Evolutionary conservation across 2,329 filamentous ascomycete genomes (phyloP), one percentile per base, ranked within the genome.

Genomic region (Nigrospora oryzae): DNA sequence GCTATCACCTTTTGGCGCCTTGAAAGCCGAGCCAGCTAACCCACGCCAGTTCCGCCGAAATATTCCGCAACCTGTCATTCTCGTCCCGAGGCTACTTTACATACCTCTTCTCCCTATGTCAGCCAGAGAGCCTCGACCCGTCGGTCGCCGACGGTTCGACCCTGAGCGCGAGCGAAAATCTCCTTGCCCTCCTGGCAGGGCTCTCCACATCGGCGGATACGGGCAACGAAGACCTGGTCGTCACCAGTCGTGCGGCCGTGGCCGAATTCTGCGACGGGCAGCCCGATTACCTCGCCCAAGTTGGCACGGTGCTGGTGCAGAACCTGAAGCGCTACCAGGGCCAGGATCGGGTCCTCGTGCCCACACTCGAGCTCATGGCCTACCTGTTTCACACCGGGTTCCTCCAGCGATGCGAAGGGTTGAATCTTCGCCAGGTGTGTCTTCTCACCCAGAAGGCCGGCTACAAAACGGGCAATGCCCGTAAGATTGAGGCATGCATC

Each of bases 391-490:
- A 90, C 66, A 74, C 69, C 38, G 73, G 65, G 11, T 60, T 73
- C 42, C 69, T 75, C 52, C 68, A 65, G 61, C 61, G 54, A 23
- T 68, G 62, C 52, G 52, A 55, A 11, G 53, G 53, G 6, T 51
- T 70, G 14, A 66, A 72, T 50, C 60, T 71, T 58, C 78, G 79
- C 48, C 71, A 63, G 7, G 65, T 95, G 3, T 88, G 89, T 47
- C 69, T 81, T 7, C 70, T 81, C 33, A 78, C 84, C 4, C 88
- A 94, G 57, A 89, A 84, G 62, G 77, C 86, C 1, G 86, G 90
- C 51, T 90, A 86, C 68, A 91, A 90, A 65, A 86, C 84, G 1
- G 81, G 84, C 16, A 93, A 88, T 60, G 78, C 95, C 37, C 78
- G 83, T 42, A 91, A 93, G 62, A 73, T 97, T 1, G 79, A 88